Evolutionary conservation across 345 rosid species (phyloP), one percentile per base, ranked within the genome.

Genomic region (Citrus glauca): DNA sequence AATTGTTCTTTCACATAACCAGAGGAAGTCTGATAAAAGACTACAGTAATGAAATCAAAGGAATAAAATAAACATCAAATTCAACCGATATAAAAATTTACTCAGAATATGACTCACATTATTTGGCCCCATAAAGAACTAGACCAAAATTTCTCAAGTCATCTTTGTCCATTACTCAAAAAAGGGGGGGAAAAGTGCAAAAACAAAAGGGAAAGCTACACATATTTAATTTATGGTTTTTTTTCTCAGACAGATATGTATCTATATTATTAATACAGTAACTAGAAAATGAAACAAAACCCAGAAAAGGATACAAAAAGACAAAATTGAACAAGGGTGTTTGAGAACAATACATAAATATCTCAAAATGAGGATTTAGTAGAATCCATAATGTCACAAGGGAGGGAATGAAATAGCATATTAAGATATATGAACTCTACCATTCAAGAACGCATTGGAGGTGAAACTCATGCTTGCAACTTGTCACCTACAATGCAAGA

Each of bases 361-460:
- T 6, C 17, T 13, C 40, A 40, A 72, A 25, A 61, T 13, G 56
- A 59, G 30, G 48, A 33, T 61, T 32, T 60, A 38, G 4, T 19
- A 38, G 59, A 40, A 61, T 17, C 68, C 40, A 40, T 28, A 30
- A 74, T 45, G 61, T 48, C 60, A 74, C 35, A 8, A 25, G 38
- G 22, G 28, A 14, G 77, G 28, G 16, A 74, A 80, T 1, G 42
- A 27, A 61, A 38, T 17, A 25, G 5, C 24, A 25, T 16, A 17
- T 48, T 71, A 42, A 63, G 57, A 66, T 61, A 65, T 61, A 77
- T 66, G 22, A 61, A 60, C 35, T 7, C n/a, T 87, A 91, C 93
- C 96, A 91, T 80, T 91, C 96, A 74, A 91, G 96, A 79, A 91
- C 78, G 82, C 94, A 91, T 70, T 90, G 96, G 72, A 91, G 94